Percentiles rank a stretch among this genome's conserved stretches.
These are phyloP conservation scores for Blastomyces gilchristii DNA, from an alignment of 2,329 filamentous ascomycete species.

Conservation along the genomic window DNA sequence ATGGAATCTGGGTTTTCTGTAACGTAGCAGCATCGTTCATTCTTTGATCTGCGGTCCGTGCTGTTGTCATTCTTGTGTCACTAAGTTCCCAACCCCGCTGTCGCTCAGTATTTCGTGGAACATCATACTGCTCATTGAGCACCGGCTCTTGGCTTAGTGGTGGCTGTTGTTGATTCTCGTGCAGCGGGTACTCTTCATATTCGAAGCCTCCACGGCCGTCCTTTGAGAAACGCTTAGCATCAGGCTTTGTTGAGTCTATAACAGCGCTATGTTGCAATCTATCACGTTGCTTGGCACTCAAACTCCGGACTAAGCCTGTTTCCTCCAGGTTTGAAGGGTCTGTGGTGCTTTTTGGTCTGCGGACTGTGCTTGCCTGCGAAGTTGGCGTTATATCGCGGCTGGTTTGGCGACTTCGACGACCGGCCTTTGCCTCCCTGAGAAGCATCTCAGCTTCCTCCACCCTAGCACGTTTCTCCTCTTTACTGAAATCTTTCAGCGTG, in stretches of 20 bases:
- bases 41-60: background rate
- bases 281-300: constrained; percentile 13
- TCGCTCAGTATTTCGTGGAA: background rate
- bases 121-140: background rate
- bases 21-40: constrained; percentile 1
- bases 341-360: constrained; percentile 4
- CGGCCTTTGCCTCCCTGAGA: constrained; percentile 45
- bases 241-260: constrained; percentile 16
- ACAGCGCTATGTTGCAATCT: constrained; percentile 13
- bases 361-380: constrained; percentile 9
- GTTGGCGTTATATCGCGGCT: constrained; percentile 12
- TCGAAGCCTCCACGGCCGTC: constrained; percentile 13
- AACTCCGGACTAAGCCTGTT: constrained; percentile 12
- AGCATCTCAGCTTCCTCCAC: constrained; percentile 71
- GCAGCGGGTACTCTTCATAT: constrained; percentile 9
- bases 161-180: background rate
- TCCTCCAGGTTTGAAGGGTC: constrained; percentile 11
- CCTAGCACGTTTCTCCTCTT: constrained; percentile 84
- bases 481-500: constrained; percentile 83
- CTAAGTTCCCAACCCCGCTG: background rate
- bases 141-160: background rate
- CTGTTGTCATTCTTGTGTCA: background rate
- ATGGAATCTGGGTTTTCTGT: background rate
- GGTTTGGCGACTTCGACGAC: constrained; percentile 10
- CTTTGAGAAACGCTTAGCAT: constrained; percentile 12